Base-by-base conservation (phyloP, 1,284 basidiomycete genomes). In the Apiotrichum sp. region DNA sequence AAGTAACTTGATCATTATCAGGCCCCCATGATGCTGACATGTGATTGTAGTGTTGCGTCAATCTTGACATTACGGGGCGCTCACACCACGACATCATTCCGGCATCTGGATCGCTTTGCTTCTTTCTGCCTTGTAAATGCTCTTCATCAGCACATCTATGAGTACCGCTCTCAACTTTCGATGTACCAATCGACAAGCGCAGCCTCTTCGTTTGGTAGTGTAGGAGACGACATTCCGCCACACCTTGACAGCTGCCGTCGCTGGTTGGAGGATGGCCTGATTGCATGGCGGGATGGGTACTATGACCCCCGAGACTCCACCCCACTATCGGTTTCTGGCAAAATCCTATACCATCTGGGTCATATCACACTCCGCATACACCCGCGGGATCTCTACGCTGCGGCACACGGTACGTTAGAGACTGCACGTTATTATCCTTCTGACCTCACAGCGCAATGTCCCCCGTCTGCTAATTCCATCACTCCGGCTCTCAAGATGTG, bases 71-170 rank as follows among this genome's bases (percentile, higher is more conserved):
- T 33, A 31, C 52, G 22, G 32, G 53, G 42, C 47, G 50, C 39
- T 47, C 52, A 43, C 13, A 53, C 50, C 16, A 51, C 55, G 1
- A 7, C 29, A 3, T 44, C 51, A 7, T 10, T 58, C 40, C 50
- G 53, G 44, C 41, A 47, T 16, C 53, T 64, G 32, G 64, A 62
- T 50, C 52, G 58, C 14, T 61, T 62, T 40, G 58, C 56, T 0
- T 55, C 62, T 4, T 33, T 64, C 11, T 47, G 57, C 34, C 39
- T 62, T 38, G 55, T 62, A 14, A 59, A 52, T 13, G 59, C 63
- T 11, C 52, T 66, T 11, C 59, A 66, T 45, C 65, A 64, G 32
- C 63, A 66, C 45, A 58, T 66, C 34, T 52, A 43, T 36, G 62
- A 64, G 47, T 66, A 62, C 35, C 54, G 63, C 8, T 55, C 62